Evolutionary conservation across 2,329 filamentous ascomycete species (phyloP), one percentile per base, ranked within the genome.

Genomic region (Fusarium gaditjirri): DNA sequence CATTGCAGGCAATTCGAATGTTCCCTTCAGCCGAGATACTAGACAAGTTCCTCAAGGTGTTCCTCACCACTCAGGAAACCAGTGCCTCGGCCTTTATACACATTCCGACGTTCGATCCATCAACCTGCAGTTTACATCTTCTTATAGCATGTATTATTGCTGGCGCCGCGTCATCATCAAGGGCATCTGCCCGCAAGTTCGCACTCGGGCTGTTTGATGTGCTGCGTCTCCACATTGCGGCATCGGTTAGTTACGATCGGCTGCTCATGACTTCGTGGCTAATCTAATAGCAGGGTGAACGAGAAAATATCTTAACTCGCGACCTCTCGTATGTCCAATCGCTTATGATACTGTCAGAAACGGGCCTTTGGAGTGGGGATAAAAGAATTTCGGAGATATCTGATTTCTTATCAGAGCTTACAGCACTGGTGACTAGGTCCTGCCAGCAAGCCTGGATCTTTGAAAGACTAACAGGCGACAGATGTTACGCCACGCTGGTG

Each of bases 361-460:
- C 43, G 11, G 43, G 43, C 25, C 25, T 44, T 27, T 44, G 25
- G 25, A 27, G 43, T 44, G 43, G 43, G 0, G 25, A 44, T 6
- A 44, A 44, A 21, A 19, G 25, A 21, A 27, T 44, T 6, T 44
- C 25, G 6, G 43, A 44, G 5, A 44, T 44, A 21, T 44, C 43
- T 29, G 43, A 44, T 13, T 29, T 27, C 5, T 27, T 27, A 17
- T 44, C 25, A 27, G 43, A 29, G 43, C 11, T 29, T 8, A 29
- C 43, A 29, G 17, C 5, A 44, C 9, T 4, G 7, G 43, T 44
- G 1, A 21, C 25, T 3, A 6, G 14, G 7, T 21, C 25, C 25
- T 3, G 17, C 0, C 17, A 2, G 25, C 3, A 21, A 44, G 3
- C 23, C 2, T 5, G 16, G 4, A 27, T 21, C 23, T 44, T 12